Evolutionary conservation across 495 filamentous ascomycete species (phyloP), one percentile per base, ranked within the genome.

Genomic region (Xylaria longipes): DNA sequence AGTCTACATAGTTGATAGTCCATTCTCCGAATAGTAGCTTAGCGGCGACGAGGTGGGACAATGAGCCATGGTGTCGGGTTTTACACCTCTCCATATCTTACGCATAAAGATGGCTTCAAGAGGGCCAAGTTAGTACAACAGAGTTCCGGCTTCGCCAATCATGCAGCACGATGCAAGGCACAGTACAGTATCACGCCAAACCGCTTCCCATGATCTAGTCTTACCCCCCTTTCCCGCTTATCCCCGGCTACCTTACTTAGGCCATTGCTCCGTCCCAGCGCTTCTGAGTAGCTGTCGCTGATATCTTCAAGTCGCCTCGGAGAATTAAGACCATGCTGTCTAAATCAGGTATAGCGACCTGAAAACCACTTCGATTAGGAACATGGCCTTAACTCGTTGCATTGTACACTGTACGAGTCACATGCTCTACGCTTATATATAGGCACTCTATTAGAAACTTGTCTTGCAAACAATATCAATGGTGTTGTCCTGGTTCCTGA

Each of bases 111-210:
- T 54, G 65, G 65, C 65, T 67, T 67, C 22, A 17, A 11, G 48
- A 54, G 48, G 31, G 63, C 46, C 33, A 68, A 43, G 65, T 41
- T 25, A 58, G 46, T 27, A 56, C 46, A 41, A 43, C 35, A 63
- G 35, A 27, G 35, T 39, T 58, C 39, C 43, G 17, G 69, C 50
- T 37, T 65, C 69, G 50, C 69, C 69, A 71, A 71, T 71, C 69
- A 71, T 71, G 33, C 61, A 31, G 60, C 69, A 58, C 60, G 69
- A 71, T 71, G 69, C 69, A 71, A 71, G 69, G 69, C 69, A 71
- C 69, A 64, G 69, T 58, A 71, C 69, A 64, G 69, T 58, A 58
- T 58, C 31, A 71, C 68, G 8, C 68, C 33, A 64, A 43, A 65
- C 15, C 58, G 15, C 61, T 50, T 60, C 62, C 22, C 61, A 71